A percentile compares a stretch with the other conserved stretches of the same genome.
These are phyloP conservation scores for Sporothrix pseudoabietina DNA, from an alignment of 2,329 filamentous ascomycete species.

Conservation along the genomic window DNA sequence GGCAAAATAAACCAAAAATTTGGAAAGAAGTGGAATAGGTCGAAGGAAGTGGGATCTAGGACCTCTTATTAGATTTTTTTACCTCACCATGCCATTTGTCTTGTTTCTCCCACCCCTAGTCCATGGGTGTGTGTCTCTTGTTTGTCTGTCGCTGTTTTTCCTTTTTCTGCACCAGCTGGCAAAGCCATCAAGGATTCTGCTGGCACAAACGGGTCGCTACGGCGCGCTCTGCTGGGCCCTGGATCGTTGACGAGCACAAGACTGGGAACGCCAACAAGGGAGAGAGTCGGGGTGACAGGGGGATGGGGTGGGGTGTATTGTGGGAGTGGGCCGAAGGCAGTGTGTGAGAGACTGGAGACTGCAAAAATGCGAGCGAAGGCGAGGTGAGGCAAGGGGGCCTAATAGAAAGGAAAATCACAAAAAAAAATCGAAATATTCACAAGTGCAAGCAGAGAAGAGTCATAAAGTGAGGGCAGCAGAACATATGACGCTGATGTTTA, in stretches of 20 bases:
- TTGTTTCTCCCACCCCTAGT: background rate
- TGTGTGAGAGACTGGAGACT: conserved; percentile 1
- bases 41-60: conserved; percentile 23
- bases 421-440: background rate
- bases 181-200: background rate
- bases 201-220: conserved; percentile 23
- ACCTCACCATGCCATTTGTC: background rate
- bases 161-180: background rate
- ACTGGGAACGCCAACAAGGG: conserved; percentile 19
- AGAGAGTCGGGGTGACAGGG: conserved; percentile 17
- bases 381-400: background rate
- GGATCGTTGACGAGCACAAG: conserved; percentile 17
- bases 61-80: conserved; percentile 27
- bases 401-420: background rate
- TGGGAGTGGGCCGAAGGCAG: background rate
- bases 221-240: conserved; percentile 17
- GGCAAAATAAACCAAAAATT: conserved; percentile 19
- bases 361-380: background rate
- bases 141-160: background rate
- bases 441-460: background rate
- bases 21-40: conserved; percentile 15
- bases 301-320: background rate
- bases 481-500: background rate
- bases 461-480: background rate
- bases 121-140: background rate